These are phyloP conservation scores for Nemania sp. DNA, from an alignment of 2,329 filamentous ascomycete genomes.

Conservation along the genomic window DNA sequence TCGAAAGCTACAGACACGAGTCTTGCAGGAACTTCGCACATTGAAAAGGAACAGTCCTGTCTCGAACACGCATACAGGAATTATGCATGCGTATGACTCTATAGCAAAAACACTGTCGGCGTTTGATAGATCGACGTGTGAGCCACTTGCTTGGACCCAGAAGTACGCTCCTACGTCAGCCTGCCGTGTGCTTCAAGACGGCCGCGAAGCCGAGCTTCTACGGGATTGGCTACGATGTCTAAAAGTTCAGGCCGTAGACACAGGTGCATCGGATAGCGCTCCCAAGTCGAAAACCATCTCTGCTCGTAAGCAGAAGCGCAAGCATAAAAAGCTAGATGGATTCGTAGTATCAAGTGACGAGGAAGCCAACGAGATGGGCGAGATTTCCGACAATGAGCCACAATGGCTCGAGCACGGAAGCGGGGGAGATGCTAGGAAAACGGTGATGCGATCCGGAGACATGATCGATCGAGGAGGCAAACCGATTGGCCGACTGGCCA, in stretches of 20 bases:
- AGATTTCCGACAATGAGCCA: constrained; percentile 65
- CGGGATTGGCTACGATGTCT: constrained; percentile 80
- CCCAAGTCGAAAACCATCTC: constrained; percentile 37
- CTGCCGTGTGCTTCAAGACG: constrained; percentile 73
- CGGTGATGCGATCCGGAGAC: constrained; percentile 53
- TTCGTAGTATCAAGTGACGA: constrained; percentile 82
- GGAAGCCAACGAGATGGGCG: constrained; percentile 69
- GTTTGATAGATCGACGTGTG: constrained; percentile 79
- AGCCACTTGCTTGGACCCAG: constrained; percentile 73
- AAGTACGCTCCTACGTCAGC: constrained; percentile 79
- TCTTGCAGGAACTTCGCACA: constrained; percentile 51
- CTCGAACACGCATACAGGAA: constrained; percentile 55
- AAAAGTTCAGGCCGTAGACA: constrained; percentile 76
- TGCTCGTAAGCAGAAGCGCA: constrained; percentile 62
- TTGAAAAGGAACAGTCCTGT: constrained; percentile 14
- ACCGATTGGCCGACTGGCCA: constrained; percentile 58
- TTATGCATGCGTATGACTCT: constrained; percentile 61
- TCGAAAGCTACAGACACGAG: constrained; percentile 52
- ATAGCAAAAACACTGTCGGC: constrained; percentile 69
- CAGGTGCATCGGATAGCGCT: constrained; percentile 49
- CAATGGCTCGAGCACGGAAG: constrained; percentile 46
- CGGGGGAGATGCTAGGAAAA: constrained; percentile 51
- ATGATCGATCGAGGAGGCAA: constrained; percentile 38
- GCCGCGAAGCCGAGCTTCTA: constrained; percentile 70
- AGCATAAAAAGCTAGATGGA: constrained; percentile 74